phyloP scores from a whole-genome alignment of 164 flowering plant species.

The Umbellularia californica region DNA sequence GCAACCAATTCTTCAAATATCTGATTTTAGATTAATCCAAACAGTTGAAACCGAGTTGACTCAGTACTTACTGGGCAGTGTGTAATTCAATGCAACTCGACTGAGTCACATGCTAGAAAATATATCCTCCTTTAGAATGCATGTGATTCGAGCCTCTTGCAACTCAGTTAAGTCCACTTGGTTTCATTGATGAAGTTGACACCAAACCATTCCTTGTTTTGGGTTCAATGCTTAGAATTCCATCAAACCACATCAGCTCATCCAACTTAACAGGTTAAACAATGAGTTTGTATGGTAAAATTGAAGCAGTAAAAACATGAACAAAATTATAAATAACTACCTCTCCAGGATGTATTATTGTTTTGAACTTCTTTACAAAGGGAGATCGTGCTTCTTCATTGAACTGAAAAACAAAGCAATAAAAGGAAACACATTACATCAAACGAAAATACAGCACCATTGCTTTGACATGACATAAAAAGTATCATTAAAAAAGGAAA shows the following conservation, averaged over 20 bases:
- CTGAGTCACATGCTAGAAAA: not conserved
- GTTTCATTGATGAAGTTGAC: no score
- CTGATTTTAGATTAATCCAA: not conserved
- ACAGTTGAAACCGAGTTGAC: no score
- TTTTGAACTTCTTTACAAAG: slow-evolving; percentile 87
- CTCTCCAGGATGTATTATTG: slow-evolving; percentile 98
- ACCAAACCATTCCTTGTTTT: no score
- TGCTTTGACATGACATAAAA: not conserved
- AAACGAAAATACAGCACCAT: not conserved
- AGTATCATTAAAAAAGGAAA: not conserved
- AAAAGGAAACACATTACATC: not conserved
- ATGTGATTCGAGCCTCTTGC: no score
- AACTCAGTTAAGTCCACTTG: no score
- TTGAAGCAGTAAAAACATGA: not conserved
- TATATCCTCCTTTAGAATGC: no score
- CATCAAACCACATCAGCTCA: no score
- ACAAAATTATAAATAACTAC: slow-evolving; percentile 24
- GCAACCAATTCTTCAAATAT: not conserved
- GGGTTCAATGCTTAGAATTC: no score
- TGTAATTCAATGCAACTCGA: not conserved
- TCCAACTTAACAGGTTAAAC: no score
- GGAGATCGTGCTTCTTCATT: slow-evolving; percentile 98
- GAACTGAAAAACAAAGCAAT: slow-evolving; percentile 44
- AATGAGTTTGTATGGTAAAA: no score
- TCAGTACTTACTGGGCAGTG: not conserved